A percentile compares a stretch with the other conserved stretches of the same genome.
Conservation (phyloP, 1,284 basidiomycete genomes). For the Sporisorium sorghi region DNA sequence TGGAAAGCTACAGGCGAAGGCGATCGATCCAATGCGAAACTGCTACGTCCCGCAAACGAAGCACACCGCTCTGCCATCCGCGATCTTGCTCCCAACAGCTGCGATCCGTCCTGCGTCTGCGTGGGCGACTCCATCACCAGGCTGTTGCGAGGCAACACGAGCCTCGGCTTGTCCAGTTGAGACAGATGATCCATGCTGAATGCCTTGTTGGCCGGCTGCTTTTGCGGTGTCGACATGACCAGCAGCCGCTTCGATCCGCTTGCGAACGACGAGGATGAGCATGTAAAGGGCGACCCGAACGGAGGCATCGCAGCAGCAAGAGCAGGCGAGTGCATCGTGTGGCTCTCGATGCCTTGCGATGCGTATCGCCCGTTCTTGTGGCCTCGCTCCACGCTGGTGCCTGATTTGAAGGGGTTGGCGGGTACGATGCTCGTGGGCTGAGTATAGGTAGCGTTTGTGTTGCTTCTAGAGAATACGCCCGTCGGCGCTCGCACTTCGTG, state of each 20-base stretch:
- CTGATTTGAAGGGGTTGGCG: not conserved
- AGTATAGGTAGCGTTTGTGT: slow-evolving; percentile 6
- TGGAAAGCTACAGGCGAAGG: slow-evolving; percentile 25
- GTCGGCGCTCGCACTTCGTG: slow-evolving; percentile 22
- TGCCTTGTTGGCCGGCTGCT: slow-evolving; percentile 19
- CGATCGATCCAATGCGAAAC: slow-evolving; percentile 19
- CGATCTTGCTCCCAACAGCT: slow-evolving; percentile 1
- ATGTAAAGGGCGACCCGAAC: slow-evolving; percentile 2
- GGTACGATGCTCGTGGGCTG: not conserved
- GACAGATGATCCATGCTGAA: slow-evolving; percentile 9
- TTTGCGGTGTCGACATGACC: slow-evolving; percentile 44
- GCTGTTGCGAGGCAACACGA: slow-evolving; percentile 26
- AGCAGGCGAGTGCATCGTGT: slow-evolving; percentile 7
- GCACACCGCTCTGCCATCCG: slow-evolving; percentile 22
- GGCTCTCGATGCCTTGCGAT: slow-evolving; percentile 10
- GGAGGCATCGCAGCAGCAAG: slow-evolving; percentile 11
- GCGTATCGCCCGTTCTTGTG: not conserved
- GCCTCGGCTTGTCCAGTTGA: slow-evolving; percentile 22
- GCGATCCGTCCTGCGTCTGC: slow-evolving; percentile 19
- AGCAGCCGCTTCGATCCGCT: slow-evolving; percentile 20
- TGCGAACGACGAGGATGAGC: slow-evolving; percentile 1
- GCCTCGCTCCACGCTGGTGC: not conserved
- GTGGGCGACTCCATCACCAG: slow-evolving; percentile 39
- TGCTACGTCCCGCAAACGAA: slow-evolving; percentile 26
- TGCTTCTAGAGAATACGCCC: slow-evolving; percentile 37